Evolutionary conservation across 768 basidiomycete species (phyloP).

Genomic region (Scleroderma bovista): DNA sequence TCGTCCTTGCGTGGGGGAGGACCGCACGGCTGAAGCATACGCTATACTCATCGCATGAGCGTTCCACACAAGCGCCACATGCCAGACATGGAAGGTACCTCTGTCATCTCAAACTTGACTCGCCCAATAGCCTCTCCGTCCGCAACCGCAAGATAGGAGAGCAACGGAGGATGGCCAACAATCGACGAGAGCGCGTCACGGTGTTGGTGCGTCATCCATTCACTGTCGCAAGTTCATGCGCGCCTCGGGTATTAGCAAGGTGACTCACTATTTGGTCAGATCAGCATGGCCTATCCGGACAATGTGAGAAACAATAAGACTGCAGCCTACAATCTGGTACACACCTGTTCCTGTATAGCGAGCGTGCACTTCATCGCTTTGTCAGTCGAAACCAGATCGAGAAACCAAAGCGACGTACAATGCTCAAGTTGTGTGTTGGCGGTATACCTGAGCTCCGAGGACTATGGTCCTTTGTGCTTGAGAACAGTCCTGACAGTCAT

Average conservation of each 20-base stretch:
- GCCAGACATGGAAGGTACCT: slow-evolving; percentile 46
- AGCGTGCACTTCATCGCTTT: slow-evolving; percentile 66
- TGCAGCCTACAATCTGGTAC: slow-evolving; percentile 19
- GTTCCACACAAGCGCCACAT: slow-evolving; percentile 19
- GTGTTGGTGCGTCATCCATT: slow-evolving; percentile 97
- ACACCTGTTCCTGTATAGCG: slow-evolving; percentile 92
- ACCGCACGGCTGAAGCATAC: slow-evolving; percentile 93
- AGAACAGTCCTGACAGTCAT: neutral
- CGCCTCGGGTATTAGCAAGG: neutral
- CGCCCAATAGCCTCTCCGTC: slow-evolving; percentile 92
- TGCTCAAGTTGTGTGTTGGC: slow-evolving; percentile 96
- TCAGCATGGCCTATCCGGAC: slow-evolving; percentile 79
- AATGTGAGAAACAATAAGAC: slow-evolving; percentile 7
- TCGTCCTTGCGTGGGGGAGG: slow-evolving; percentile 90
- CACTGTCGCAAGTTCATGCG: slow-evolving; percentile 44
- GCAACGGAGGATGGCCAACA: slow-evolving; percentile 81
- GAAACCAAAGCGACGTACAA: slow-evolving; percentile 45
- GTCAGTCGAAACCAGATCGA: slow-evolving; percentile 11
- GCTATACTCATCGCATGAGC: slow-evolving; percentile 35
- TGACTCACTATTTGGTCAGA: slow-evolving; percentile 85
- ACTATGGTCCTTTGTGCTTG: slow-evolving; percentile 37
- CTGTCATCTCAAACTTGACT: slow-evolving; percentile 90
- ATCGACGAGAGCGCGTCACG: slow-evolving; percentile 93
- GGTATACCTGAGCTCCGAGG: slow-evolving; percentile 90
- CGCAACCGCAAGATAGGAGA: slow-evolving; percentile 86